Conservation (phyloP, 352 stramenopile species). For the Pilasporangium apinafurcum region DNA sequence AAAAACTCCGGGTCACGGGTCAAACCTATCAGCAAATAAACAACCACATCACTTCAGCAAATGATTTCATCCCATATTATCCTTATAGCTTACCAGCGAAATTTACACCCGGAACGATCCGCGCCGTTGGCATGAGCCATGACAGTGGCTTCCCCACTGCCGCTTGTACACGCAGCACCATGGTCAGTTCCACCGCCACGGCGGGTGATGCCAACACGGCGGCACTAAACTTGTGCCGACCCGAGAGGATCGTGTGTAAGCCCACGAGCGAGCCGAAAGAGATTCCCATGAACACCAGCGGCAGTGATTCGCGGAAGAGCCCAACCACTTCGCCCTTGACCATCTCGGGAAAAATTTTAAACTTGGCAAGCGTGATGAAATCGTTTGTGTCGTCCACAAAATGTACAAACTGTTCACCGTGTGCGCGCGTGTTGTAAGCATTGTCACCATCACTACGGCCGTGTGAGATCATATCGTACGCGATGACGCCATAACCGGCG, state of each 20-base stretch:
- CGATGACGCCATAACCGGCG: constrained; percentile 41
- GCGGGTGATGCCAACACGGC: constrained; percentile 48
- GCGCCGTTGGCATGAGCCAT: constrained; percentile 32
- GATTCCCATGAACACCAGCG: constrained; percentile 58
- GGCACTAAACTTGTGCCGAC: constrained; percentile 31
- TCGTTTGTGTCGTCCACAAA: constrained; percentile 72
- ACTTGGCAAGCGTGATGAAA: constrained; percentile 38
- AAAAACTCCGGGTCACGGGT: constrained; percentile 30
- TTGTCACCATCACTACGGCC: constrained; percentile 45
- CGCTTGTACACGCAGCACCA: constrained; percentile 32
- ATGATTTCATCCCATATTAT: not conserved
- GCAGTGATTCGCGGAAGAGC: constrained; percentile 3
- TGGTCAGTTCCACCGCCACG: constrained; percentile 55
- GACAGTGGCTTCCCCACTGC: constrained; percentile 27
- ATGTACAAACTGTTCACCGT: constrained; percentile 45
- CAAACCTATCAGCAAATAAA: constrained; percentile 13
- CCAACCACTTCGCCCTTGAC: constrained; percentile 12
- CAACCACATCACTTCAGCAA: not conserved
- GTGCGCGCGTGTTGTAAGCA: constrained; percentile 16
- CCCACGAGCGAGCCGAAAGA: constrained; percentile 61
- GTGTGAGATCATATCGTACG: constrained; percentile 59
- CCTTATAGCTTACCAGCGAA: constrained; percentile 13
- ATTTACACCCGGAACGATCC: constrained; percentile 53
- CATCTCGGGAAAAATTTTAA: constrained; percentile 24
- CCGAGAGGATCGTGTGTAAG: constrained; percentile 45